phyloP scores from a whole-genome alignment of 2,329 filamentous ascomycete genomes.

The Coniochaeta sp. region DNA sequence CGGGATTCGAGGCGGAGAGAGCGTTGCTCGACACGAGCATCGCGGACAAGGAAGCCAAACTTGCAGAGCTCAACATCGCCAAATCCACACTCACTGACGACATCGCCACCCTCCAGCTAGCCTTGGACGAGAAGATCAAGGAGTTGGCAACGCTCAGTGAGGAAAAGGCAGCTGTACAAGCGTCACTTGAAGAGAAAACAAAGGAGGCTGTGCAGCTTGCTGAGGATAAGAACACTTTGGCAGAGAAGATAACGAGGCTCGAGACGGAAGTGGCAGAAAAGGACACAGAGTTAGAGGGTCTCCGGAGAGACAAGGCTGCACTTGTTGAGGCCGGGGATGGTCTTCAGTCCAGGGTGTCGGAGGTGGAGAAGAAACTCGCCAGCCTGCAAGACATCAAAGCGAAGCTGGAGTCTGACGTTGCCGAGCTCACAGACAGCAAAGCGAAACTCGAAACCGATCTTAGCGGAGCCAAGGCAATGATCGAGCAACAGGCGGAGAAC shows the following conservation, averaged over 20 bases:
- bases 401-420: conserved; percentile 16
- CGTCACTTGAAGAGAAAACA: neutral
- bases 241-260: neutral
- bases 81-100: neutral
- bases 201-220: conserved; percentile 3
- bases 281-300: conserved; percentile 5
- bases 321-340: conserved; percentile 16
- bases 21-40: conserved; percentile 9
- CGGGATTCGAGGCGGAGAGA: conserved; percentile 17
- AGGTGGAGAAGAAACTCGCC: conserved; percentile 10
- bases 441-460: conserved; percentile 11
- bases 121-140: conserved; percentile 11
- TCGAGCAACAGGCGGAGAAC: conserved; percentile 5
- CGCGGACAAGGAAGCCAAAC: neutral
- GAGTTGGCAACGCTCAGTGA: neutral
- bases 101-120: neutral
- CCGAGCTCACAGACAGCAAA: conserved; percentile 11
- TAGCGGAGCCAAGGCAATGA: conserved; percentile 11
- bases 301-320: conserved; percentile 12
- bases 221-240: neutral
- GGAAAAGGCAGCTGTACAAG: neutral
- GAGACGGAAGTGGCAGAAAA: neutral
- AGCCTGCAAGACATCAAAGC: conserved; percentile 15
- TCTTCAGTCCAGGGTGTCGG: conserved; percentile 9
- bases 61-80: neutral